Conservation (phyloP, 2,329 filamentous ascomycete species). For the Botrytis fabae region DNA sequence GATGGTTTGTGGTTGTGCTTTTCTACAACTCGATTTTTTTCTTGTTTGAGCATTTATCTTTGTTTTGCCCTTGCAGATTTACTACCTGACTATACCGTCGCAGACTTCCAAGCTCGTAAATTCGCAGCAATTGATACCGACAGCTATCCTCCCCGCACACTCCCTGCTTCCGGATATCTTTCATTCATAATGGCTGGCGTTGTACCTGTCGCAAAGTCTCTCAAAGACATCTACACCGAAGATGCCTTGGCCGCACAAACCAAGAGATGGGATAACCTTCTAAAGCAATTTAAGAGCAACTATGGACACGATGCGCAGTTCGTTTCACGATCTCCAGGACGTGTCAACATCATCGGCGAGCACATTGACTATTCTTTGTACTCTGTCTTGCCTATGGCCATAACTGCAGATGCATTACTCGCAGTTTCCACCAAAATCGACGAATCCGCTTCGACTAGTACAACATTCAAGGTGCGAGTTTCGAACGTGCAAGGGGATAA, state of each 20-base stretch:
- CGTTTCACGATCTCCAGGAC: conserved; percentile 84
- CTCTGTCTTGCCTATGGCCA: conserved; percentile 92
- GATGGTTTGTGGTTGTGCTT: not conserved
- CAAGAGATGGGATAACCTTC: conserved; percentile 72
- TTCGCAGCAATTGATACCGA: conserved; percentile 2
- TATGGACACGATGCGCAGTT: conserved; percentile 76
- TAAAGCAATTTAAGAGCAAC: conserved; percentile 66
- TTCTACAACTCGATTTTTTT: not conserved
- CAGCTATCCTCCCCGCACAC: conserved; percentile 26
- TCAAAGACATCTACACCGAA: conserved; percentile 80
- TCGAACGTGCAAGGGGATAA: conserved; percentile 75
- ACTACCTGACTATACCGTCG: not conserved
- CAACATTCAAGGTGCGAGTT: conserved; percentile 69
- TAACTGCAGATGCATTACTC: conserved; percentile 86
- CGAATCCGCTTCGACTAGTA: conserved; percentile 44
- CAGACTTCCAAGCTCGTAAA: not conserved
- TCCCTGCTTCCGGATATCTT: not conserved
- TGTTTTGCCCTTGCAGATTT: not conserved
- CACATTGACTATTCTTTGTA: conserved; percentile 99
- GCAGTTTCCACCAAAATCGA: conserved; percentile 63
- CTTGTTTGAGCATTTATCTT: not conserved
- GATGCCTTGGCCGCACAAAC: conserved; percentile 68
- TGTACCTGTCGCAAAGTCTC: conserved; percentile 73
- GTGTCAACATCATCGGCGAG: conserved; percentile 98
- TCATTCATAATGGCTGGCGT: conserved; percentile 50